phyloP scores from a whole-genome alignment of 1,139 yeast species.

The Pichia sp. region DNA sequence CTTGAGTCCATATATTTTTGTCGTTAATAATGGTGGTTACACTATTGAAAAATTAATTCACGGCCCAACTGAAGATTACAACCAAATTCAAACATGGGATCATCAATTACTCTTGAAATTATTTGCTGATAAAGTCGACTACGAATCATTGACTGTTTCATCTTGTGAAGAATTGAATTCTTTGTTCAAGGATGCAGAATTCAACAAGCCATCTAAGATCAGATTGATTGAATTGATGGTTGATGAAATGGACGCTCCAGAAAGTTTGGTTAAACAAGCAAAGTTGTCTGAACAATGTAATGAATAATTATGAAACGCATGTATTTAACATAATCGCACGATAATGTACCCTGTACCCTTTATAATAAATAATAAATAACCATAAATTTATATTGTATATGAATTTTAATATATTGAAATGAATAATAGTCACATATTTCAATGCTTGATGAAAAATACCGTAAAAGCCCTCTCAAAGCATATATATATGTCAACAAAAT shows the following conservation, averaged over 20 bases:
- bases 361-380: no score
- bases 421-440: no score
- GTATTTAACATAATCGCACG: no score
- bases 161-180: constrained; percentile 62
- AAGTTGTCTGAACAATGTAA: constrained; percentile 67
- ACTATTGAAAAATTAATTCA: constrained; percentile 86
- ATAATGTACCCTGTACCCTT: no score
- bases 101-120: constrained; percentile 59
- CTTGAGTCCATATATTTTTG: constrained; percentile 71
- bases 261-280: constrained; percentile 64
- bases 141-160: constrained; percentile 46
- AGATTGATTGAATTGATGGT: constrained; percentile 75
- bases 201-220: constrained; percentile 55
- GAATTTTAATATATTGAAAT: no score
- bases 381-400: no score
- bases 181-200: constrained; percentile 44
- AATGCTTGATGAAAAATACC: no score
- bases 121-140: constrained; percentile 57
- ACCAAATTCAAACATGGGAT: constrained; percentile 79
- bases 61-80: constrained; percentile 68
- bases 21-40: constrained; percentile 81
- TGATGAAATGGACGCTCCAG: constrained; percentile 78
- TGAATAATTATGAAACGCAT: constrained; percentile 17
- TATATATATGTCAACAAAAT: constrained; percentile 48
- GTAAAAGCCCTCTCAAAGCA: no score